Evolutionary conservation across 805 yeast genomes (phyloP).

Genomic region (Saturnispora mendoncae): DNA sequence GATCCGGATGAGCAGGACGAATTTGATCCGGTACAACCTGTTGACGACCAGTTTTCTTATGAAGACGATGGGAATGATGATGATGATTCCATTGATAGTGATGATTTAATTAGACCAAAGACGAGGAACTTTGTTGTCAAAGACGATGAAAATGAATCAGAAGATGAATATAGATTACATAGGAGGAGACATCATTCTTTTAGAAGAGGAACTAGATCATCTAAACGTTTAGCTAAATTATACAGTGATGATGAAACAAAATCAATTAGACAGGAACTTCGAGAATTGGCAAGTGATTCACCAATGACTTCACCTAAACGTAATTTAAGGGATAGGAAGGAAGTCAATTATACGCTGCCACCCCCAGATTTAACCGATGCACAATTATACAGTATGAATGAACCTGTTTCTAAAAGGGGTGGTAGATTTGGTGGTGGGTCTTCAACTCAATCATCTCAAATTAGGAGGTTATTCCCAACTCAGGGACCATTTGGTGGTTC

Average conservation of each 20-base stretch:
- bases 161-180: background rate
- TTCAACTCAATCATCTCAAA: conserved; percentile 29
- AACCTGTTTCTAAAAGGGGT: conserved; percentile 9
- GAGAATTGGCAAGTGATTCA: conserved; percentile 49
- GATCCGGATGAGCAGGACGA: conserved; percentile 1
- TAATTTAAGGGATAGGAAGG: conserved; percentile 56
- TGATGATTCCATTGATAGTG: background rate
- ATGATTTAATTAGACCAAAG: background rate
- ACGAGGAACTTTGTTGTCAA: background rate
- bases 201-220: conserved; percentile 8
- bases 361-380: conserved; percentile 49
- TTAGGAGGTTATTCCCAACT: conserved; percentile 78
- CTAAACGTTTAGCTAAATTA: conserved; percentile 14
- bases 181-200: conserved; percentile 1
- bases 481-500: conserved; percentile 98
- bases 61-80: conserved; percentile 2
- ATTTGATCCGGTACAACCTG: background rate
- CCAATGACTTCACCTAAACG: conserved; percentile 43
- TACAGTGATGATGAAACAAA: conserved; percentile 18
- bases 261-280: conserved; percentile 56
- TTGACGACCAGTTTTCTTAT: background rate
- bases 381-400: background rate
- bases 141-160: conserved; percentile 9
- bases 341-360: conserved; percentile 72
- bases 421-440: conserved; percentile 20